Conservation (phyloP, 768 basidiomycete genomes). For the Amyloporia xantha region DNA sequence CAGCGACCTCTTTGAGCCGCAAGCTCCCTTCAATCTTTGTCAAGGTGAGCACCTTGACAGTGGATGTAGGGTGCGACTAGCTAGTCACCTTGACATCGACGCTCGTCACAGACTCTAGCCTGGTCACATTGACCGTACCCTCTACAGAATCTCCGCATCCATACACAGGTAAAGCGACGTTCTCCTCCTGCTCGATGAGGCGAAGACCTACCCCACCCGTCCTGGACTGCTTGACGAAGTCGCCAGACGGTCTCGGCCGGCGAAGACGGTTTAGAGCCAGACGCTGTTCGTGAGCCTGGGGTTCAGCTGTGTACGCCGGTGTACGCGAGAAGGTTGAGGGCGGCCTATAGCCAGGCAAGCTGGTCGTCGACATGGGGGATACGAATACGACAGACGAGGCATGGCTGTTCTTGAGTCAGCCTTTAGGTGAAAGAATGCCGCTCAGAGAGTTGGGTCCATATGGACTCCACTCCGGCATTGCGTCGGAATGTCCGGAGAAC, state of each 20-base stretch:
- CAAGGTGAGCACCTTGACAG: neutral
- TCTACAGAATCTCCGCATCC: slow-evolving; percentile 43
- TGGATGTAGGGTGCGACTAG: neutral
- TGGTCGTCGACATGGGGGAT: slow-evolving; percentile 46
- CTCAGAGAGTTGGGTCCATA: slow-evolving; percentile 2
- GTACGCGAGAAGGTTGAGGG: slow-evolving; percentile 33
- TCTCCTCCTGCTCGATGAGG: slow-evolving; percentile 46
- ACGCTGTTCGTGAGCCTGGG: slow-evolving; percentile 45
- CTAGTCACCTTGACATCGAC: slow-evolving; percentile 57
- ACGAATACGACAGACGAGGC: neutral
- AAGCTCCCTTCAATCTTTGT: slow-evolving; percentile 56
- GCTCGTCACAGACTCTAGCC: slow-evolving; percentile 46
- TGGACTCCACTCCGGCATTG: slow-evolving; percentile 5
- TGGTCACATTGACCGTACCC: slow-evolving; percentile 49
- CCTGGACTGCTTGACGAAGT: slow-evolving; percentile 55
- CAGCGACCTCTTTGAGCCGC: slow-evolving; percentile 54
- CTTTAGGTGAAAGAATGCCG: neutral
- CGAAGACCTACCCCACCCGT: slow-evolving; percentile 45
- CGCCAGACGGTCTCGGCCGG: slow-evolving; percentile 32
- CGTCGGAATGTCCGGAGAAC: slow-evolving; percentile 1
- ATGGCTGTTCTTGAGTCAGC: neutral
- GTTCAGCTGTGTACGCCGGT: slow-evolving; percentile 49
- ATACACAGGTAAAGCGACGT: slow-evolving; percentile 49
- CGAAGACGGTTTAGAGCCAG: slow-evolving; percentile 34
- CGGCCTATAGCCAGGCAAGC: slow-evolving; percentile 43